Evolutionary conservation across 352 stramenopile species (phyloP).

Genomic region (Phytophthora niederhauseri): DNA sequence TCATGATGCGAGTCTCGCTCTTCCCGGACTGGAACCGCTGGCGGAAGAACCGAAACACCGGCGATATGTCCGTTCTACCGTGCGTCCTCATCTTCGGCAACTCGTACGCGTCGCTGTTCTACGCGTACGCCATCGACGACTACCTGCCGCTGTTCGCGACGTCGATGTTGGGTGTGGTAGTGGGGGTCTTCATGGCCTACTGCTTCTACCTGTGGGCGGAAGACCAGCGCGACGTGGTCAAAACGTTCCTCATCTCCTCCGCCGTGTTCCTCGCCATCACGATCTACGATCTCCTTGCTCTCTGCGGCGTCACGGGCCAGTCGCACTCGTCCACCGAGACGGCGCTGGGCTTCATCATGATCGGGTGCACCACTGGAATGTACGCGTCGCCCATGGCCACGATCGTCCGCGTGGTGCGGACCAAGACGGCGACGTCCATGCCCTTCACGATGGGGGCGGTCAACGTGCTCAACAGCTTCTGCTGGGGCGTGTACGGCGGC

Average conservation of each 20-base stretch:
- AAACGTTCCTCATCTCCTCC: constrained; percentile 10
- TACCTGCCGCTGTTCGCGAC: constrained; percentile 33
- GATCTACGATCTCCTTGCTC: constrained; percentile 37
- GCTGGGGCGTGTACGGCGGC: constrained; percentile 24
- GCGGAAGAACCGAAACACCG: constrained; percentile 28
- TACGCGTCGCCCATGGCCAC: constrained; percentile 63
- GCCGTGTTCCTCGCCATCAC: constrained; percentile 24
- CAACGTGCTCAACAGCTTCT: constrained; percentile 32
- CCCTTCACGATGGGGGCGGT: constrained; percentile 32
- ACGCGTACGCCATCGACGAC: constrained; percentile 27
- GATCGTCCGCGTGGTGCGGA: constrained; percentile 37
- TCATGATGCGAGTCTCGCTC: constrained; percentile 41
- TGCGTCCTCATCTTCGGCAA: constrained; percentile 36
- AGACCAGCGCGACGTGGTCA: constrained; percentile 11
- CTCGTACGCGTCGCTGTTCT: constrained; percentile 35
- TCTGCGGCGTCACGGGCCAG: constrained; percentile 30
- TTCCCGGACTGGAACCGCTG: constrained; percentile 40
- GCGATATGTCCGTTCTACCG: constrained; percentile 31
- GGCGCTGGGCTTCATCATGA: constrained; percentile 46
- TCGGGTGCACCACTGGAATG: constrained; percentile 47
- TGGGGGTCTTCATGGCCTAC: constrained; percentile 19
- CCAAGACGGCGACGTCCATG: constrained; percentile 31
- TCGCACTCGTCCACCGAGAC: constrained; percentile 28
- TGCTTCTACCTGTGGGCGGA: constrained; percentile 28
- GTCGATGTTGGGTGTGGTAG: constrained; percentile 28